Evolutionary conservation across 495 filamentous ascomycete genomes (phyloP).

Genomic region (Paragyromitra xinjiangensis): DNA sequence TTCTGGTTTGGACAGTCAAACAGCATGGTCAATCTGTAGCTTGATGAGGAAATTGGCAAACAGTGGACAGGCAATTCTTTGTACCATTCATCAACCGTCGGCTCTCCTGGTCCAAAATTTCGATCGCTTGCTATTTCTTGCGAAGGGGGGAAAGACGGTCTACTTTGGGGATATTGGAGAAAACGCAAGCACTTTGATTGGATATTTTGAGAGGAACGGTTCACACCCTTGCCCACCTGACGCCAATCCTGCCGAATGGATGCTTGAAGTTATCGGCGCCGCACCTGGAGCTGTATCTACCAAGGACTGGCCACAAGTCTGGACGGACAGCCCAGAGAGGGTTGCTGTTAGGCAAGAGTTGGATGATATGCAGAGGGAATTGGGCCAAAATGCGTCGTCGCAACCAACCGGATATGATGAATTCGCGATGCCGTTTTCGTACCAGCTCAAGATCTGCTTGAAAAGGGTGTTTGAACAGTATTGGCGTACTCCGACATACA

Average conservation of each 20-base stretch:
- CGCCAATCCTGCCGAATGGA: constrained; percentile 91
- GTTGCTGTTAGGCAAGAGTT: constrained; percentile 73
- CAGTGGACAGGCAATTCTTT: constrained; percentile 85
- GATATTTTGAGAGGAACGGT: constrained; percentile 84
- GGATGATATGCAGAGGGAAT: constrained; percentile 69
- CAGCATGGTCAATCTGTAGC: constrained; percentile 82
- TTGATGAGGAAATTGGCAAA: constrained; percentile 83
- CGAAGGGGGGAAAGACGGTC: constrained; percentile 80
- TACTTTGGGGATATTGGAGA: constrained; percentile 92
- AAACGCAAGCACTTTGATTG: constrained; percentile 74
- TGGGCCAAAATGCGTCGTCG: constrained; percentile 59
- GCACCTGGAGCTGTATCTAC: constrained; percentile 79
- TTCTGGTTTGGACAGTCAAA: constrained; percentile 84
- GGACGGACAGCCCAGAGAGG: constrained; percentile 80
- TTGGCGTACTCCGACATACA: constrained; percentile 87
- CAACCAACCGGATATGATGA: constrained; percentile 57
- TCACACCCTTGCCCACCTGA: constrained; percentile 74
- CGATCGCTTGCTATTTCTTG: constrained; percentile 84
- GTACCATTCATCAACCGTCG: constrained; percentile 88
- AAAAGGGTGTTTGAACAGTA: constrained; percentile 84
- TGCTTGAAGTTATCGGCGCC: constrained; percentile 92
- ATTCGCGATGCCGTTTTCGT: constrained; percentile 66
- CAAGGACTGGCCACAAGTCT: constrained; percentile 83
- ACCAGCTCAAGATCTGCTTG: constrained; percentile 66
- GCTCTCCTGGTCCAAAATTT: constrained; percentile 92